Evolutionary conservation across 2,329 filamentous ascomycete species (phyloP), one percentile per base, ranked within the genome.

Genomic region (Cladophialophora bantiana): DNA sequence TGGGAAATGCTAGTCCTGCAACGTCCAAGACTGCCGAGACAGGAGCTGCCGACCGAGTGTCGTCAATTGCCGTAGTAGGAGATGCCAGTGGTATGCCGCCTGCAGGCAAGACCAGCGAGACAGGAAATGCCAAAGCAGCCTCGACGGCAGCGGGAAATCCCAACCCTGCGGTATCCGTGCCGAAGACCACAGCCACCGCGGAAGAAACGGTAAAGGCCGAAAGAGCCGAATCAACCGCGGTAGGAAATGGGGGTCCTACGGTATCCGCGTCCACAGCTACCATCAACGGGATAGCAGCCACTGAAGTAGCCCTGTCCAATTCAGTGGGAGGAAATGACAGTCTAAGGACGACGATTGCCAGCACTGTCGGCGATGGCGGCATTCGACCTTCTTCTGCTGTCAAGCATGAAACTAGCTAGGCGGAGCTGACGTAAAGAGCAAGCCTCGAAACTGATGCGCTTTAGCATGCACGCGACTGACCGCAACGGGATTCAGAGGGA

Each of bases 21-120:
- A 35, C 13, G 4, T 54, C 59, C 36, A 48, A 42, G 59, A 56
- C 50, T 45, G 26, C n/a, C 12, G 20, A 31, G 35, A 26, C 34
- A 36, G 31, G 5, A 42, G 13, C 45, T 12, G 40, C 15, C 13
- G 40, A 42, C 15, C 15, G 15, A 42, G 12, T 10, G 18, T 50
- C 45, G 2, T 50, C 45, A 1, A 50, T 50, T 7, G 20, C 20
- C 9, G 45, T 50, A 3, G 36, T 3, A 2, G 45, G 45, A 26
- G 26, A 50, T 50, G 18, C n/a, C 45, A 50, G 45, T 26, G 18
- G 18, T 6, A 50, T 50, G 45, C 45, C 15, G 45, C 18, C 6
- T 20, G 18, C 2, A 5, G 18, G 45, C 18, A 50, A 9, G 45
- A 20, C 18, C 45, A 26, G 18, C 20, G 45, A 50, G 45, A 50